phyloP scores from a whole-genome alignment of 768 basidiomycete genomes.

The Lactarius deliciosus region DNA sequence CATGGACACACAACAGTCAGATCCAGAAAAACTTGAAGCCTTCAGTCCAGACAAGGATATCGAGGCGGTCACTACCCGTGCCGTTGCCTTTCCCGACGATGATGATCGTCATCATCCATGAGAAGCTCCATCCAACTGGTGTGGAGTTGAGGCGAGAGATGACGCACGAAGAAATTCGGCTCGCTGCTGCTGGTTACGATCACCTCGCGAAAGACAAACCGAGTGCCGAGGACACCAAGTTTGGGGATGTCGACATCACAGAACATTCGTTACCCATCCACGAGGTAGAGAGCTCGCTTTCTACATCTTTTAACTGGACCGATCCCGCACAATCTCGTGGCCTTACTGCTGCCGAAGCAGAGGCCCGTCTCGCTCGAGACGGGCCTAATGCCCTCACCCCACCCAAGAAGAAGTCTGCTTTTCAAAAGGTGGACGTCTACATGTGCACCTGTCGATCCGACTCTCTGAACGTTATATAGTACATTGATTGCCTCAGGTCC shows the following conservation, averaged over 20 bases:
- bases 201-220: slow-evolving; percentile 52
- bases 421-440: slow-evolving; percentile 51
- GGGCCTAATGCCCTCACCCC: slow-evolving; percentile 66
- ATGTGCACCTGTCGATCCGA: neutral
- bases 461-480: slow-evolving; percentile 40
- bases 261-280: slow-evolving; percentile 53
- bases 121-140: slow-evolving; percentile 48
- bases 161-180: slow-evolving; percentile 65
- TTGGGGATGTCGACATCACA: slow-evolving; percentile 53
- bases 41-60: slow-evolving; percentile 35
- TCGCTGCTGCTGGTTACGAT: slow-evolving; percentile 68
- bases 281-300: slow-evolving; percentile 42
- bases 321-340: slow-evolving; percentile 53
- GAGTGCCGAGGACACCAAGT: slow-evolving; percentile 34
- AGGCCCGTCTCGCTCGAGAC: slow-evolving; percentile 51
- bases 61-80: slow-evolving; percentile 40
- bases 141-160: slow-evolving; percentile 60
- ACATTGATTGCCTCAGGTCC: slow-evolving; percentile 59
- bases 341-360: slow-evolving; percentile 53
- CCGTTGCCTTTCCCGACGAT: slow-evolving; percentile 51
- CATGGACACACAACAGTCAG: slow-evolving; percentile 20
- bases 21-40: slow-evolving; percentile 21
- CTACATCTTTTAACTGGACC: slow-evolving; percentile 52
- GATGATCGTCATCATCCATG: slow-evolving; percentile 33
- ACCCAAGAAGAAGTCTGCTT: slow-evolving; percentile 62